Percentiles rank a stretch among this genome's conserved stretches.
Evolutionary conservation across 2,329 filamentous ascomycete genomes (phyloP).

Genomic region (Dothiorella sarmentorum): DNA sequence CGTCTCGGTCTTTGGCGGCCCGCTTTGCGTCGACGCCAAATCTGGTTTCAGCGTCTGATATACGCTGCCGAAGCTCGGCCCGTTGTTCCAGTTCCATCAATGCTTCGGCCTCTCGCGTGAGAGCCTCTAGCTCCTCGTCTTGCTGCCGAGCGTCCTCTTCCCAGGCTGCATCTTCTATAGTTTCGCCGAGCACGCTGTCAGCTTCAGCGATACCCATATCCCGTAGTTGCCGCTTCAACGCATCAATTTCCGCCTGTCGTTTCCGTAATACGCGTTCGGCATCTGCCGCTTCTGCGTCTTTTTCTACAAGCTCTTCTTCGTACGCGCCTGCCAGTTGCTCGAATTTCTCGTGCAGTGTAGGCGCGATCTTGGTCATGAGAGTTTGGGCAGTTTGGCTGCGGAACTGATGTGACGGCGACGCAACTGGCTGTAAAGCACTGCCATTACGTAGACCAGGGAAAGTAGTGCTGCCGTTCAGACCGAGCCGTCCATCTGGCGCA

Average conservation of each 20-base stretch:
- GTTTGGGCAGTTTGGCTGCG: slow-evolving; percentile 50
- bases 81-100: slow-evolving; percentile 46
- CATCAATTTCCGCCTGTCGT: slow-evolving; percentile 64
- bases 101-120: slow-evolving; percentile 40
- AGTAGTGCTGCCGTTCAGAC: slow-evolving; percentile 28
- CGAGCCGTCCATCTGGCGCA: slow-evolving; percentile 29
- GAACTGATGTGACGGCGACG: slow-evolving; percentile 26
- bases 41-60: slow-evolving; percentile 12
- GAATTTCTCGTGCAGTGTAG: slow-evolving; percentile 49
- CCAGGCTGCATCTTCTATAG: slow-evolving; percentile 34
- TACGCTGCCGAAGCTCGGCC: slow-evolving; percentile 34
- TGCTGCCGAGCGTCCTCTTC: slow-evolving; percentile 37
- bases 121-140: slow-evolving; percentile 36
- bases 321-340: slow-evolving; percentile 51
- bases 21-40: neutral
- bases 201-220: slow-evolving; percentile 32
- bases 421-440: neutral
- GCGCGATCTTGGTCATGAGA: slow-evolving; percentile 61
- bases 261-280: slow-evolving; percentile 51
- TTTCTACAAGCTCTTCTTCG: slow-evolving; percentile 72
- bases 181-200: slow-evolving; percentile 51
- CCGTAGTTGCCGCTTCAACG: slow-evolving; percentile 57
- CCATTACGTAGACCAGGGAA: slow-evolving; percentile 10
- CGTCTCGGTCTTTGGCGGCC: neutral
- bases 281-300: slow-evolving; percentile 53